phyloP scores from a whole-genome alignment of 148 eudicot genomes.

The Amaranthus cruentus region DNA sequence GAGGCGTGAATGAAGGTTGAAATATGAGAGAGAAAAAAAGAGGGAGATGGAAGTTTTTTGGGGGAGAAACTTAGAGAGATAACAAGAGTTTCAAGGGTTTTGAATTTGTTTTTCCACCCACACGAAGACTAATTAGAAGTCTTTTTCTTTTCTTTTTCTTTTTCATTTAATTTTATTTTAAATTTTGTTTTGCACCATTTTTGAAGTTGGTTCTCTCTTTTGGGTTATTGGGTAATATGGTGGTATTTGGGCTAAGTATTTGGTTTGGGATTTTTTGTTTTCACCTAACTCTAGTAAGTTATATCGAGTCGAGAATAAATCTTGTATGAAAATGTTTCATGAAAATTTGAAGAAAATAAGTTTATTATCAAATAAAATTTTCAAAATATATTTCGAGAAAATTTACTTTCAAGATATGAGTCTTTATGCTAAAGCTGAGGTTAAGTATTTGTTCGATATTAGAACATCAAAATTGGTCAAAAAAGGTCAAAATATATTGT shows the following conservation, averaged over 20 bases:
- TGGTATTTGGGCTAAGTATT: background rate
- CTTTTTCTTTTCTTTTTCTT: background rate
- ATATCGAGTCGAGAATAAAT: too few relatives aligned
- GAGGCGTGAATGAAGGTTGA: background rate
- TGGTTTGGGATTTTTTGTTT: background rate
- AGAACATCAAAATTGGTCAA: too few relatives aligned
- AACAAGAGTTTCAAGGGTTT: slow-evolving; percentile 17
- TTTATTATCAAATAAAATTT: too few relatives aligned
- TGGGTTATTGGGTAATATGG: background rate
- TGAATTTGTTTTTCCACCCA: slow-evolving; percentile 1
- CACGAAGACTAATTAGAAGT: slow-evolving; percentile 2
- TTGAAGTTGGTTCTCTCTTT: background rate
- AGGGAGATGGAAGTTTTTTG: slow-evolving; percentile 19
- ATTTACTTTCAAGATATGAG: too few relatives aligned
- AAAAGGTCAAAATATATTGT: too few relatives aligned
- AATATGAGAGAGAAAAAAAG: slow-evolving; percentile 9
- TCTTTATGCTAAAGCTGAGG: too few relatives aligned
- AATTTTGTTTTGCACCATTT: background rate
- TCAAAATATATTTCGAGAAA: too few relatives aligned
- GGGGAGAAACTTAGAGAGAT: background rate
- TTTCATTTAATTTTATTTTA: background rate
- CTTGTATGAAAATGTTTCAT: too few relatives aligned
- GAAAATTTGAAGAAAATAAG: too few relatives aligned
- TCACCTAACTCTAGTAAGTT: background rate
- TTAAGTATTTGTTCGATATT: too few relatives aligned